Conservation (phyloP, 805 yeast species). For the Tetrapisispora phaffii region DNA sequence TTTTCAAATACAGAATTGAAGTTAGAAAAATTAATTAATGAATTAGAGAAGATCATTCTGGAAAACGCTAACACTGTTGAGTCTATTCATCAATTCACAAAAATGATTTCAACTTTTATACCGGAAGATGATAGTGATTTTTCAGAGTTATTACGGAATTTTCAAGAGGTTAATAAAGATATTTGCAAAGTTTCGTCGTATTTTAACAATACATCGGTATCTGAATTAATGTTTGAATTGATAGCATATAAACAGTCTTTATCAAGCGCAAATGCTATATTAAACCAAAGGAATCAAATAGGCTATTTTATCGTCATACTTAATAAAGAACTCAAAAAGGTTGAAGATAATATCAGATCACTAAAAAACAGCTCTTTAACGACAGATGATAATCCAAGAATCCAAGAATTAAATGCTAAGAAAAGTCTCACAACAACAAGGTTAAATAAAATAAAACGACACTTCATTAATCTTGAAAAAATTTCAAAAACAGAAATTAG, state of each 20-base stretch:
- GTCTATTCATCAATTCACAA: conserved; percentile 59
- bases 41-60: conserved; percentile 61
- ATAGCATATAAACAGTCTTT: conserved; percentile 78
- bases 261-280: conserved; percentile 59
- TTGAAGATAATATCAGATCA: not conserved
- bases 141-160: conserved; percentile 53
- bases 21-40: conserved; percentile 54
- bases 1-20: conserved; percentile 66
- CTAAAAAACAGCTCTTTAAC: conserved; percentile 29
- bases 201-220: conserved; percentile 71
- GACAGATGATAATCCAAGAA: conserved; percentile 53
- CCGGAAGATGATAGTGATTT: conserved; percentile 63
- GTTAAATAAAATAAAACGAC: conserved; percentile 43
- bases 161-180: conserved; percentile 61
- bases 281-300: conserved; percentile 59
- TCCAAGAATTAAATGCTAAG: conserved; percentile 48
- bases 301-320: conserved; percentile 37
- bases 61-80: conserved; percentile 68
- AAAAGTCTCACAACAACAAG: conserved; percentile 44
- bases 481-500: conserved; percentile 59
- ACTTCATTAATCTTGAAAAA: conserved; percentile 54
- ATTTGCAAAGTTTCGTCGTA: conserved; percentile 47
- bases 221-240: conserved; percentile 73
- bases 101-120: conserved; percentile 48
- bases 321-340: conserved; percentile 31